Evolutionary conservation across 805 yeast species (phyloP), one percentile per base, ranked within the genome.

Genomic region (Saccharomycopsis fodiens): DNA sequence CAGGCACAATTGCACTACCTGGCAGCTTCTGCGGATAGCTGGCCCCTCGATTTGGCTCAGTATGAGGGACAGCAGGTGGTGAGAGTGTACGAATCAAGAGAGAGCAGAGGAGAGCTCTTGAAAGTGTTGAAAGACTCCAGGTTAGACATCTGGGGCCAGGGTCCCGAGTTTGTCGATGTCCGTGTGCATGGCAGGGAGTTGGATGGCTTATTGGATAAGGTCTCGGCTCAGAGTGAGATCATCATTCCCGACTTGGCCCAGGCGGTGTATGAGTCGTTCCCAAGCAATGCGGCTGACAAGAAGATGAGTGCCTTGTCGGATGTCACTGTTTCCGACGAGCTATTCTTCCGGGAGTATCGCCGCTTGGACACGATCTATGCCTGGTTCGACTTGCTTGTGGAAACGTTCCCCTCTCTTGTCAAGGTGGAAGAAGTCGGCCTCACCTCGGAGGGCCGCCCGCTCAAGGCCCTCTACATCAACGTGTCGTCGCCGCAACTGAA

Each of bases 401-500:
- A 72, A 45, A 71, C 84, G 1, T 85, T 73, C 59, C 86, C 94
- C 0, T 72, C 78, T 7, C 55, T 82, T 6, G 72, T 85, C n/a
- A 62, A 61, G 2, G 59, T 84, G 15, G 87, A 83, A 58, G 67
- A 72, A 55, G 74, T 86, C 13, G 97, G 96, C 2, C 70, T 70
- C 46, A 84, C 95, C 0, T 76, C 62, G 57, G 95, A 87, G 62
- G 85, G 85, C 4, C 68, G 93, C 45, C 78, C 76, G 22, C 71
- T 81, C 57, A 78, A 75, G 42, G 85, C 84, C 0, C 64, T 86
- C 19, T 83, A 83, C 54, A 59, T 87, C 22, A 68, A 80, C 2
- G 69, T 79, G 1, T 69, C 70, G 39, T 67, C 66, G 39, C 49
- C 47, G 35, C 59, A 63, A 45, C 54, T 48, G 51, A 63, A 53